phyloP scores from a whole-genome alignment of 2,329 filamentous ascomycete species.

The Xylariaceae sp. region DNA sequence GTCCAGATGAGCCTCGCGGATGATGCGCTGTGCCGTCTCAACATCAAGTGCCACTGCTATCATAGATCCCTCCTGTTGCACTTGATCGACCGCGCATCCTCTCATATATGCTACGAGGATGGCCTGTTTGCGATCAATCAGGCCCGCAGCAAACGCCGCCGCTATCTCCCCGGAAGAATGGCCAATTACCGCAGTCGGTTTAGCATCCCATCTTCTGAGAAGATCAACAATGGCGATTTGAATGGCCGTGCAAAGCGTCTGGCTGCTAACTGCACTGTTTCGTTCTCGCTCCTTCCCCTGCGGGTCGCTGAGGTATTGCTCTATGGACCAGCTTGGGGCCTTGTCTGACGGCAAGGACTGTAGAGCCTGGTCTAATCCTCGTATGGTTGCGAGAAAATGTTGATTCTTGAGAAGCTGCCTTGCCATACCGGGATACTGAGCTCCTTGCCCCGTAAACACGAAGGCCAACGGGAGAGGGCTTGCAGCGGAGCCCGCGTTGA shows the following conservation, averaged over 20 bases:
- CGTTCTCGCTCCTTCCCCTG: background rate
- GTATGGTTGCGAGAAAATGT: constrained; percentile 29
- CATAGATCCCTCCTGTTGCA: constrained; percentile 27
- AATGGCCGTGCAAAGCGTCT: constrained; percentile 33
- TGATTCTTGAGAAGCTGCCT: constrained; percentile 35
- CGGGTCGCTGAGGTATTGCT: constrained; percentile 7
- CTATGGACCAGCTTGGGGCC: constrained; percentile 24
- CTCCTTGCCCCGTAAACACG: constrained; percentile 41
- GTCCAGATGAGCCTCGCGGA: background rate
- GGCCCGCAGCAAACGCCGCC: constrained; percentile 49
- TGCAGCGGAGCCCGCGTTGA: too few species aligned
- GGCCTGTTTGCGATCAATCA: constrained; percentile 24
- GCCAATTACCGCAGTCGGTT: constrained; percentile 20
- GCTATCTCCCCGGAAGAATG: constrained; percentile 49
- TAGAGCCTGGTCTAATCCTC: constrained; percentile 17
- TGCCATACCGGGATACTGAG: constrained; percentile 43
- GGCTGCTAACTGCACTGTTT: constrained; percentile 13
- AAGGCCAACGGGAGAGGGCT: constrained; percentile 22
- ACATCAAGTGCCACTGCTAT: constrained; percentile 21
- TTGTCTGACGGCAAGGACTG: background rate
- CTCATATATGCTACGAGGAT: constrained; percentile 32
- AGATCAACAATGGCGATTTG: constrained; percentile 34
- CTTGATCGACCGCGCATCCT: constrained; percentile 15
- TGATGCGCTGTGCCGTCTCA: background rate
- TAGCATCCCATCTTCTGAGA: constrained; percentile 21